Evolutionary conservation across 2,329 filamentous ascomycete genomes (phyloP).

Genomic region (Kalmusia sp.): DNA sequence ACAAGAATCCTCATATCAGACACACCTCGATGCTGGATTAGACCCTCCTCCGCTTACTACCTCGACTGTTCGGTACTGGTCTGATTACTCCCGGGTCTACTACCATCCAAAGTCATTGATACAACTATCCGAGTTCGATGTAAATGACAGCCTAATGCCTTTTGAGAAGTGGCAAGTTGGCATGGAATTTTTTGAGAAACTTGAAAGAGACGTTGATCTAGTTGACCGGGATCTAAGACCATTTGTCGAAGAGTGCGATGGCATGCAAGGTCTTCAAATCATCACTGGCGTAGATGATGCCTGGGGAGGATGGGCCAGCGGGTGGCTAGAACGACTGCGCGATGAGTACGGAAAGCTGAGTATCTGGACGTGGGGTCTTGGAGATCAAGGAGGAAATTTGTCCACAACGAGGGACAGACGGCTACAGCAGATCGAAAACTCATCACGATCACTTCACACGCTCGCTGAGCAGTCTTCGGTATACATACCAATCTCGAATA

Average conservation of each 20-base stretch:
- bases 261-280: slow-evolving; percentile 83
- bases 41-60: slow-evolving; percentile 69
- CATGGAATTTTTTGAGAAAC: slow-evolving; percentile 48
- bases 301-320: slow-evolving; percentile 56
- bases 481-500: slow-evolving; percentile 74
- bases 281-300: slow-evolving; percentile 61
- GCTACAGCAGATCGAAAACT: slow-evolving; percentile 72
- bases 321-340: slow-evolving; percentile 68
- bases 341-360: slow-evolving; percentile 91
- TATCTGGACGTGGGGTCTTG: slow-evolving; percentile 86
- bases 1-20: slow-evolving; percentile 76
- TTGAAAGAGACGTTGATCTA: slow-evolving; percentile 71
- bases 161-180: slow-evolving; percentile 71
- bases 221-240: slow-evolving; percentile 86
- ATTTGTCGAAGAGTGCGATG: slow-evolving; percentile 92
- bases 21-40: slow-evolving; percentile 75
- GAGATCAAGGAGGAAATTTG: slow-evolving; percentile 58
- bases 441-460: slow-evolving; percentile 73
- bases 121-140: slow-evolving; percentile 81
- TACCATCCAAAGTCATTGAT: slow-evolving; percentile 89
- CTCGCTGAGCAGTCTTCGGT: slow-evolving; percentile 76
- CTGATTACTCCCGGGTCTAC: slow-evolving; percentile 91
- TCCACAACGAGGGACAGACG: slow-evolving; percentile 61
- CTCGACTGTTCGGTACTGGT: slow-evolving; percentile 89
- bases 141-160: slow-evolving; percentile 79